These are phyloP conservation scores for Xanthoconium separans DNA, from an alignment of 1,284 basidiomycete genomes.

Conservation along the genomic window DNA sequence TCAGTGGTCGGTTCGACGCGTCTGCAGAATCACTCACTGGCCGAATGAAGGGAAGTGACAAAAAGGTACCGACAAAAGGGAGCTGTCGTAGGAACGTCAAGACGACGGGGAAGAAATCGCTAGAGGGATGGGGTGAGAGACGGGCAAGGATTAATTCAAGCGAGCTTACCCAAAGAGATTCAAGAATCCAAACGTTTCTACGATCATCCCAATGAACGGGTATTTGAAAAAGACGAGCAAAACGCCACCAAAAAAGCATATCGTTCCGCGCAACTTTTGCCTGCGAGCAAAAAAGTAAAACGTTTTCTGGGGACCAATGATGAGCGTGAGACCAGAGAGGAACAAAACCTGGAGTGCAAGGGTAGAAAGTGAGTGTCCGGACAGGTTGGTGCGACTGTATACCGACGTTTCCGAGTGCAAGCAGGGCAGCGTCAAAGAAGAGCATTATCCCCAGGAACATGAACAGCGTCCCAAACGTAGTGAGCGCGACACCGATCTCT, in stretches of 20 bases:
- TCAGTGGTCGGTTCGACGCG: slow-evolving; percentile 9
- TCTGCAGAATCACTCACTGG: slow-evolving; percentile 43
- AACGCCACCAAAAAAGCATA: slow-evolving; percentile 90
- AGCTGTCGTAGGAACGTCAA: slow-evolving; percentile 94
- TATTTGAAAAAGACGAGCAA: slow-evolving; percentile 87
- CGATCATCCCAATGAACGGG: slow-evolving; percentile 90
- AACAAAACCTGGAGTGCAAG: slow-evolving; percentile 73
- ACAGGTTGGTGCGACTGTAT: background rate
- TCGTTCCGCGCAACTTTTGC: slow-evolving; percentile 93
- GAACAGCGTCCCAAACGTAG: slow-evolving; percentile 96
- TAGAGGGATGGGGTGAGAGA: slow-evolving; percentile 37
- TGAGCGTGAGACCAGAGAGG: slow-evolving; percentile 86
- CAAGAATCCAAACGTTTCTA: slow-evolving; percentile 95
- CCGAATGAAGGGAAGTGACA: slow-evolving; percentile 85
- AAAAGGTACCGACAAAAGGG: slow-evolving; percentile 85
- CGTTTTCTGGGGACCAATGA: slow-evolving; percentile 95
- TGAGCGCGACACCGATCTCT: slow-evolving; percentile 97
- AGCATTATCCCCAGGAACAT: slow-evolving; percentile 95
- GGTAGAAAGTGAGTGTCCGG: background rate
- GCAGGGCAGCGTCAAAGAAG: slow-evolving; percentile 96
- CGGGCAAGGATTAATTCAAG: background rate
- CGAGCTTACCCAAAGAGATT: slow-evolving; percentile 92
- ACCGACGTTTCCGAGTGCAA: slow-evolving; percentile 91
- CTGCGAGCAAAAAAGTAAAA: slow-evolving; percentile 98
- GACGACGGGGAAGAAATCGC: slow-evolving; percentile 99